Evolutionary conservation across 2,329 filamentous ascomycete species (phyloP), one percentile per base, ranked within the genome.

Genomic region (Phyllosticta citribraziliensis): DNA sequence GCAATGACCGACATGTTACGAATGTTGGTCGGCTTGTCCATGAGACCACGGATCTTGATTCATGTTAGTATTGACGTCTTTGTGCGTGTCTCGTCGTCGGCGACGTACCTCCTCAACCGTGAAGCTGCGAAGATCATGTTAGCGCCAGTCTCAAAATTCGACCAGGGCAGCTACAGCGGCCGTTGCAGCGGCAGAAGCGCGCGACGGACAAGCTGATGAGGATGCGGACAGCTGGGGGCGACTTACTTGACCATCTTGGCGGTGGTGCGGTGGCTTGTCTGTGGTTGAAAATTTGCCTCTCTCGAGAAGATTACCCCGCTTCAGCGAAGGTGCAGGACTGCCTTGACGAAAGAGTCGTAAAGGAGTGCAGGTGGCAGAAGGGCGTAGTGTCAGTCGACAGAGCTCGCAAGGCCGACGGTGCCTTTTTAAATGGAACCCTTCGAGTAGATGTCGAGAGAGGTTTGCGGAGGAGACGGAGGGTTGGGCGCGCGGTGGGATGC

Each of bases 211-310:
- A 12, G 52, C 2, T 5, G 53, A 3, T 1, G 25, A 8, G 33
- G 40, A 25, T 22, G 54, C 14, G 53, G 57, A 62, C 10, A n/a
- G 40, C 11, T 47, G 5, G 8, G 2, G 61, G 58, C 54, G 61
- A 93, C 92, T 88, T 88, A 97, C 92, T 97, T 97, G 79, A 99
- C 94, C 94, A 99, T 99, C 79, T 91, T 97, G 88, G 82, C 91
- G 89, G 91, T 89, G 77, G 85, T 62, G 55, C 33, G 55, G 40
- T 47, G n/a, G 50, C 50, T 51, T 54, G 51, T 52, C 55, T 58
- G 33, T 50, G 55, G 51, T 58, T 55, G 53, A 58, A 62, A 62
- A 62, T 52, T 47, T 52, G 53, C 57, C 51, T 62, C 35, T 57
- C 54, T 30, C 24, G 56, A 52, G 40, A 33, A 12, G 50, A 58